A percentile compares a stretch with the other conserved stretches of the same genome.
phyloP scores from a whole-genome alignment of 1,139 yeast species.

The Meyerozyma guilliermondii region DNA sequence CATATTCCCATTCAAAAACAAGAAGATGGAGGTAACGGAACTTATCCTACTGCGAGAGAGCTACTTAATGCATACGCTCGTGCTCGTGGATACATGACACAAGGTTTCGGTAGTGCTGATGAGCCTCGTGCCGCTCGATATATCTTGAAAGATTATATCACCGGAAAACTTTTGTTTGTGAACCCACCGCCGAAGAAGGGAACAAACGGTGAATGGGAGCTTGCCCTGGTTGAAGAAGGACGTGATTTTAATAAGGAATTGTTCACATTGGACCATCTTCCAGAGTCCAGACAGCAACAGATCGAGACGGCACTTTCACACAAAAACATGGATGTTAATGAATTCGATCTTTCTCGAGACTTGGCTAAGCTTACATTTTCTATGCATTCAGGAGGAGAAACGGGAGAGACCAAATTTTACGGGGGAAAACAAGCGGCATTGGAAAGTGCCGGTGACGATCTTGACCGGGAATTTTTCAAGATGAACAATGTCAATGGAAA shows the following conservation, averaged over 20 bases:
- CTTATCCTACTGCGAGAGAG: slow-evolving; percentile 81
- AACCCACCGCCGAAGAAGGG: slow-evolving; percentile 78
- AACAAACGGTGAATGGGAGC: slow-evolving; percentile 34
- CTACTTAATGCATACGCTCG: slow-evolving; percentile 88
- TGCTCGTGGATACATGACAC: slow-evolving; percentile 97
- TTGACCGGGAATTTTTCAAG: slow-evolving; percentile 80
- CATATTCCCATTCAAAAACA: slow-evolving; percentile 68
- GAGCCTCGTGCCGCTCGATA: slow-evolving; percentile 93
- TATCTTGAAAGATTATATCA: slow-evolving; percentile 89
- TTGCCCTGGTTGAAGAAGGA: slow-evolving; percentile 40
- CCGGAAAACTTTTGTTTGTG: slow-evolving; percentile 79
- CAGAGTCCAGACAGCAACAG: slow-evolving; percentile 72
- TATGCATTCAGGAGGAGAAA: slow-evolving; percentile 52
- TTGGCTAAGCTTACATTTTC: slow-evolving; percentile 73
- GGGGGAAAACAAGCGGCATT: slow-evolving; percentile 83
- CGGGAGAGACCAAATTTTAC: slow-evolving; percentile 36
- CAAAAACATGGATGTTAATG: slow-evolving; percentile 47
- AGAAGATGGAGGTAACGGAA: slow-evolving; percentile 87
- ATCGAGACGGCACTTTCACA: slow-evolving; percentile 53
- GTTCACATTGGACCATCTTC: slow-evolving; percentile 59
- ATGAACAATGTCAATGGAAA: slow-evolving; percentile 62
- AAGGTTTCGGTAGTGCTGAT: slow-evolving; percentile 96
- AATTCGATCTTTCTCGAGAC: slow-evolving; percentile 65
- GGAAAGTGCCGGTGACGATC: slow-evolving; percentile 69
- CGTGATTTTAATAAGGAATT: slow-evolving; percentile 67